Conservation (phyloP, 2,329 filamentous ascomycete genomes). For the Penicillium sp. region DNA sequence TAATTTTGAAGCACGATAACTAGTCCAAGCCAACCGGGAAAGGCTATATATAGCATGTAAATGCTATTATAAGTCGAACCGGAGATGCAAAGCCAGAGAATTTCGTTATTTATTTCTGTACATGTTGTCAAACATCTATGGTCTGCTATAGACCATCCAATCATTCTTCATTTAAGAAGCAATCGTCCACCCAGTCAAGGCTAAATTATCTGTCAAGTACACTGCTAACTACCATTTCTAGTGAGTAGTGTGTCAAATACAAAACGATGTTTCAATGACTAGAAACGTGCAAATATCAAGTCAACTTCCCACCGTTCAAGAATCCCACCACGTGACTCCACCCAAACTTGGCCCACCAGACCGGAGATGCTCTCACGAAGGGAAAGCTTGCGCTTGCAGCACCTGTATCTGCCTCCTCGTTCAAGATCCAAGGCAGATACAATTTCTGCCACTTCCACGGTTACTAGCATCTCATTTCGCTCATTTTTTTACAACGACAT, state of each 20-base stretch:
- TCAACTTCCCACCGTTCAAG: background rate
- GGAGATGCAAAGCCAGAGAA: background rate
- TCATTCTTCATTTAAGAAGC: background rate
- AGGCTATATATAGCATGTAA: background rate
- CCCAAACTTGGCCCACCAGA: conserved; percentile 8
- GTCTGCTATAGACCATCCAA: background rate
- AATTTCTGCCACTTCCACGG: background rate
- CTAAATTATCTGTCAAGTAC: background rate
- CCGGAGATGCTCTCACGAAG: conserved; percentile 9
- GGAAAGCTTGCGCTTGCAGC: conserved; percentile 12
- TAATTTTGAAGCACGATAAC: background rate
- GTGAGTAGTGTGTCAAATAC: background rate
- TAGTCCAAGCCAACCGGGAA: background rate
- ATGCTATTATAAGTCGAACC: background rate
- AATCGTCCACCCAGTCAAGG: background rate
- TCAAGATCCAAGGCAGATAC: conserved; percentile 11
- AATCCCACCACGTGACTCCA: conserved; percentile 1
- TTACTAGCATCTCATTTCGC: background rate
- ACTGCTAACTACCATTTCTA: background rate
- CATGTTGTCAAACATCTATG: background rate
- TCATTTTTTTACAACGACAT: conserved; percentile 1
- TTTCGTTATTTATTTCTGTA: background rate
- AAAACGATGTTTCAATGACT: background rate
- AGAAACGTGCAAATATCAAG: background rate
- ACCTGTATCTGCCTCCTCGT: conserved; percentile 11